Evolutionary conservation across 495 filamentous ascomycete genomes (phyloP).

Genomic region (Penicillium tannophilum): DNA sequence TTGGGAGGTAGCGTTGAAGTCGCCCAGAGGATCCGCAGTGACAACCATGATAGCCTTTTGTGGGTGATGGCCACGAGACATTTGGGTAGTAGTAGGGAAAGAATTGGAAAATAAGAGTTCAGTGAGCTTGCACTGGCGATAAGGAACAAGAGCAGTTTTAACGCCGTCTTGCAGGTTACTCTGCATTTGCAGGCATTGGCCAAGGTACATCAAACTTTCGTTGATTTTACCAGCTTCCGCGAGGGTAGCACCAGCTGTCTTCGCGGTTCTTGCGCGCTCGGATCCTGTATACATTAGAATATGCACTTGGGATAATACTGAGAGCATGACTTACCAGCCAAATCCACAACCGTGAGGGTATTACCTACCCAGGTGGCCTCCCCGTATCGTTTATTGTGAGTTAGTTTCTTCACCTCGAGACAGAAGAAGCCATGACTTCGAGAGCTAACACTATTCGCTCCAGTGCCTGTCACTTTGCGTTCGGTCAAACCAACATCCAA

Average conservation of each 20-base stretch:
- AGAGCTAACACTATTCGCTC: slow-evolving; percentile 84
- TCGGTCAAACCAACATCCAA: slow-evolving; percentile 89
- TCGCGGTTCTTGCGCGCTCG: slow-evolving; percentile 88
- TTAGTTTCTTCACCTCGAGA: slow-evolving; percentile 86
- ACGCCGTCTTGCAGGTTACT: slow-evolving; percentile 71
- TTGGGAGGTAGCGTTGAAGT: slow-evolving; percentile 95
- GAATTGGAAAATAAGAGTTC: slow-evolving; percentile 96
- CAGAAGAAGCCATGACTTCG: slow-evolving; percentile 97
- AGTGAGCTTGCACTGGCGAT: slow-evolving; percentile 94
- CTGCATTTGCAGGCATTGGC: slow-evolving; percentile 96
- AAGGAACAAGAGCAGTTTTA: slow-evolving; percentile 84
- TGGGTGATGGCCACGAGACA: slow-evolving; percentile 59
- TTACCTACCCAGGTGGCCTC: slow-evolving; percentile 73
- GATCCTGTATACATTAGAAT: slow-evolving; percentile 55
- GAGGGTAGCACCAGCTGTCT: slow-evolving; percentile 88
- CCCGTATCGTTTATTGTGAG: slow-evolving; percentile 51
- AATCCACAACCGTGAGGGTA: slow-evolving; percentile 85
- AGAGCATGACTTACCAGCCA: slow-evolving; percentile 64
- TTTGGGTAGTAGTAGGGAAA: slow-evolving; percentile 69
- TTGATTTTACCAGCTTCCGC: slow-evolving; percentile 98
- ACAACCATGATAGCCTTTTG: slow-evolving; percentile 96
- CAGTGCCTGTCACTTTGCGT: slow-evolving; percentile 84
- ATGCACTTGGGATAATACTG: neutral
- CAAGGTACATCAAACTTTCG: slow-evolving; percentile 95
- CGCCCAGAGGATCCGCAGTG: slow-evolving; percentile 89